Conservation (phyloP, 2,329 filamentous ascomycete species). For the Hymenoscyphus salicellus region DNA sequence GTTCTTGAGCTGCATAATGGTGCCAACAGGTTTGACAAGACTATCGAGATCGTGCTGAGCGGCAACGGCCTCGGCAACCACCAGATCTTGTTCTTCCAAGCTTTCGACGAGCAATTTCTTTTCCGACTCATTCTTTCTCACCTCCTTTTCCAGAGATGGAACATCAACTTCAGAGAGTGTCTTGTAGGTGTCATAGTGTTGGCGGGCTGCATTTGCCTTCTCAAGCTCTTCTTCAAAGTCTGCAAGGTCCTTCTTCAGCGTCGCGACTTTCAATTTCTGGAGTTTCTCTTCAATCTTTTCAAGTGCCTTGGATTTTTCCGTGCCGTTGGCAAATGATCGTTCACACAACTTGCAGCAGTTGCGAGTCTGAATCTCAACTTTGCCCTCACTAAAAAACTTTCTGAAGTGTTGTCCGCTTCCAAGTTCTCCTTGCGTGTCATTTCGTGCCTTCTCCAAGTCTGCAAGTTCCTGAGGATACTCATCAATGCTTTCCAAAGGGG, state of each 20-base stretch:
- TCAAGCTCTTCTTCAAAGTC: constrained; percentile 50
- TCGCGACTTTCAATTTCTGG: constrained; percentile 62
- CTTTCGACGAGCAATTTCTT: constrained; percentile 57
- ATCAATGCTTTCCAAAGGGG: constrained; percentile 45
- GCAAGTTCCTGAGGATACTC: constrained; percentile 53
- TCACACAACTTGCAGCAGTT: constrained; percentile 76
- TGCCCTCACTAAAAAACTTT: constrained; percentile 68
- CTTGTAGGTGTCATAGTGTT: constrained; percentile 71
- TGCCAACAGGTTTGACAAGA: constrained; percentile 71
- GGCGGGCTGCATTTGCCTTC: constrained; percentile 58
- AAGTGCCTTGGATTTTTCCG: constrained; percentile 61
- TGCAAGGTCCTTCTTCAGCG: constrained; percentile 57
- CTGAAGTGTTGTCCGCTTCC: constrained; percentile 67
- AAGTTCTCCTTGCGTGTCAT: constrained; percentile 58
- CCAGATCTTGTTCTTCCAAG: constrained; percentile 65
- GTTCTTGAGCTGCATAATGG: constrained; percentile 67
- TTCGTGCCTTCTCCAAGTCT: constrained; percentile 49
- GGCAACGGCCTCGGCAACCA: constrained; percentile 62
- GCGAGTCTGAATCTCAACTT: constrained; percentile 62
- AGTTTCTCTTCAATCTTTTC: constrained; percentile 64
- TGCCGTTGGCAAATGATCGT: constrained; percentile 61
- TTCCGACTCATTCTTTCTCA: constrained; percentile 59
- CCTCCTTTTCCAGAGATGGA: constrained; percentile 63
- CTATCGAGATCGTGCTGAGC: constrained; percentile 71
- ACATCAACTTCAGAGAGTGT: constrained; percentile 67